Evolutionary conservation across 352 stramenopile species (phyloP).

Genomic region (Globisporangium irregulare): DNA sequence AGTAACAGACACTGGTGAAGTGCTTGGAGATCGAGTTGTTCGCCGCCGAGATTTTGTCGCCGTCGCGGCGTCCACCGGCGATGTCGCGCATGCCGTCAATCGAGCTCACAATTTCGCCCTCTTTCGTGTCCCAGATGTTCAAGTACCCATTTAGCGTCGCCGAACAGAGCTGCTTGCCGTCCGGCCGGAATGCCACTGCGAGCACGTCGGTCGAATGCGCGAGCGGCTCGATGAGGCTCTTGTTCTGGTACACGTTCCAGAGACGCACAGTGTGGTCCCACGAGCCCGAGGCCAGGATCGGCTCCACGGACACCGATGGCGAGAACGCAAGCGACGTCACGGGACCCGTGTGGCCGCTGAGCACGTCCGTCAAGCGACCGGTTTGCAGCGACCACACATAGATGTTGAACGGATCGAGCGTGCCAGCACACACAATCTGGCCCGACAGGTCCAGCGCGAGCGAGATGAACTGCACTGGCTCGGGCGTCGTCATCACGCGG

Average conservation of each 20-base stretch:
- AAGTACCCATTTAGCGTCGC: conserved; percentile 96
- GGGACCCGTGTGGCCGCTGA: conserved; percentile 97
- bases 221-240: conserved; percentile 94
- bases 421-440: conserved; percentile 95
- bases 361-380: conserved; percentile 96
- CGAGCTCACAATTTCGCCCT: conserved; percentile 91
- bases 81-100: conserved; percentile 98
- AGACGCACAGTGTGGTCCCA: conserved; percentile 99
- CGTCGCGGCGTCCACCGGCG: conserved; percentile 86
- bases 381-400: conserved; percentile 98
- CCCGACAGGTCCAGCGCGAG: conserved; percentile 97
- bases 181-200: conserved; percentile 94
- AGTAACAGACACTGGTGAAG: conserved; percentile 99
- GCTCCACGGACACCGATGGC: conserved; percentile 70
- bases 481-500: conserved; percentile 96
- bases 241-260: conserved; percentile 98
- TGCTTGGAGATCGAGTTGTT: conserved; percentile 95
- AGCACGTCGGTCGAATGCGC: conserved; percentile 96
- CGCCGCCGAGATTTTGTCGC: conserved; percentile 77
- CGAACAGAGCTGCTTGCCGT: conserved; percentile 95
- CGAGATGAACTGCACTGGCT: conserved; percentile 96
- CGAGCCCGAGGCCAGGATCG: conserved; percentile 93
- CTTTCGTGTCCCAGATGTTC: conserved; percentile 97
- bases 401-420: conserved; percentile 96
- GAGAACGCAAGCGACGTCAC: conserved; percentile 94